Evolutionary conservation across 1,284 basidiomycete genomes (phyloP).

Genomic region (Ganoderma resinaceum): DNA sequence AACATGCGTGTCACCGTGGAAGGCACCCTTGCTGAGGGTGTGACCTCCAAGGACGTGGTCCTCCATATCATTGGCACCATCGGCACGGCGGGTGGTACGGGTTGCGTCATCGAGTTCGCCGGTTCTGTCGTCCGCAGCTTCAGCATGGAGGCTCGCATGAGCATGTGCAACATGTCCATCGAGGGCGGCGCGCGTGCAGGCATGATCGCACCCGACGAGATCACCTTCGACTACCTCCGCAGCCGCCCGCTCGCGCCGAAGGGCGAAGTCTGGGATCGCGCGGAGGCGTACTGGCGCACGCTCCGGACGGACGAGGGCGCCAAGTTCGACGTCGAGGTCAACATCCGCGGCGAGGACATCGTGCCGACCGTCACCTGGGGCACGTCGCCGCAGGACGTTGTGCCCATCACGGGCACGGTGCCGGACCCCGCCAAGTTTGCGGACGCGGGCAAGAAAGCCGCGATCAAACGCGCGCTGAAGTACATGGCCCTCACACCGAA

Average conservation of each 20-base stretch:
- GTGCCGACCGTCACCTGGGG: conserved; percentile 97
- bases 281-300: conserved; percentile 89
- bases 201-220: conserved; percentile 94
- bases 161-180: conserved; percentile 98
- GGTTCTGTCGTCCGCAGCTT: conserved; percentile 91
- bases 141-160: conserved; percentile 97
- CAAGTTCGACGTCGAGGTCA: conserved; percentile 89
- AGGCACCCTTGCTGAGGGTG: conserved; percentile 86
- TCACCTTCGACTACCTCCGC: conserved; percentile 90
- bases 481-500: conserved; percentile 94
- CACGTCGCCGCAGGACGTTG: conserved; percentile 93
- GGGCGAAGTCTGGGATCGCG: conserved; percentile 90
- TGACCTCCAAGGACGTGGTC: conserved; percentile 94
- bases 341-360: conserved; percentile 89
- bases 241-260: conserved; percentile 88
- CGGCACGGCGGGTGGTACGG: conserved; percentile 95
- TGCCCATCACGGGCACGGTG: conserved; percentile 86
- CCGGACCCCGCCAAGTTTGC: conserved; percentile 81
- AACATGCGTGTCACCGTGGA: conserved; percentile 97
- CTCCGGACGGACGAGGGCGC: conserved; percentile 89
- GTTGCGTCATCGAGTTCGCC: conserved; percentile 92
- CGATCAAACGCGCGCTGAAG: conserved; percentile 82
- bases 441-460: conserved; percentile 72
- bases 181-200: conserved; percentile 95
- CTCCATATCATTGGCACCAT: conserved; percentile 95